phyloP scores from a whole-genome alignment of 2,329 filamentous ascomycete genomes.

The Sclerotinia nivalis region DNA sequence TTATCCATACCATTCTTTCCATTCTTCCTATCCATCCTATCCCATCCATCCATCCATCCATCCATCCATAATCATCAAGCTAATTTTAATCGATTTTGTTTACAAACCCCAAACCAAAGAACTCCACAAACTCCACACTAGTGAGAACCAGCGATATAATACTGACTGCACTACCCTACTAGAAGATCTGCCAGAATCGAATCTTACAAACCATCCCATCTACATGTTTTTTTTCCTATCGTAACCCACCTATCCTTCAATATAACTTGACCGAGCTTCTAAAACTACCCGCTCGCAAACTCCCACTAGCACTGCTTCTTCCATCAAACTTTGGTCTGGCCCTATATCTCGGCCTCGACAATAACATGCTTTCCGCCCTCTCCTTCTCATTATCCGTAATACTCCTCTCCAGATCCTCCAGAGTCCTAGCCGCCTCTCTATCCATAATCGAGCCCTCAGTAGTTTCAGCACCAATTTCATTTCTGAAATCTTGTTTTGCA shows the following conservation, averaged over 20 bases:
- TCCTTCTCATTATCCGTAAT: conserved; percentile 38
- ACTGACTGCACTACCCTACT: not conserved
- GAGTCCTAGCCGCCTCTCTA: conserved; percentile 27
- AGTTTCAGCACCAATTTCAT: conserved; percentile 39
- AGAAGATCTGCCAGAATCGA: not conserved
- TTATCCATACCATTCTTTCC: not conserved
- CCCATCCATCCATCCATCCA: not conserved
- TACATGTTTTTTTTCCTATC: not conserved
- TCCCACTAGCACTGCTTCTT: conserved; percentile 32
- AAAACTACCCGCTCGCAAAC: conserved; percentile 24
- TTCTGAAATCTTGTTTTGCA: conserved; percentile 44
- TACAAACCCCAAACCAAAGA: not conserved
- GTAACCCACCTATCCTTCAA: conserved; percentile 2
- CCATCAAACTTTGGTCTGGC: conserved; percentile 29
- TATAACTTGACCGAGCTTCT: conserved; percentile 29
- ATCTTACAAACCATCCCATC: not conserved
- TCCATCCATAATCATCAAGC: not conserved
- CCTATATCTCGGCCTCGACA: conserved; percentile 32
- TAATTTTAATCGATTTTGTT: not conserved
- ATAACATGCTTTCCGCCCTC: conserved; percentile 34
- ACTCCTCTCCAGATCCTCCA: conserved; percentile 35
- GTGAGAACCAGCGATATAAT: not conserved
- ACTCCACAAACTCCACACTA: conserved; percentile 6
- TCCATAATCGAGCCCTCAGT: conserved; percentile 33
- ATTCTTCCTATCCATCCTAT: not conserved